Conservation (phyloP, 2,329 filamentous ascomycete species). For the Penicillium oxalicum region DNA sequence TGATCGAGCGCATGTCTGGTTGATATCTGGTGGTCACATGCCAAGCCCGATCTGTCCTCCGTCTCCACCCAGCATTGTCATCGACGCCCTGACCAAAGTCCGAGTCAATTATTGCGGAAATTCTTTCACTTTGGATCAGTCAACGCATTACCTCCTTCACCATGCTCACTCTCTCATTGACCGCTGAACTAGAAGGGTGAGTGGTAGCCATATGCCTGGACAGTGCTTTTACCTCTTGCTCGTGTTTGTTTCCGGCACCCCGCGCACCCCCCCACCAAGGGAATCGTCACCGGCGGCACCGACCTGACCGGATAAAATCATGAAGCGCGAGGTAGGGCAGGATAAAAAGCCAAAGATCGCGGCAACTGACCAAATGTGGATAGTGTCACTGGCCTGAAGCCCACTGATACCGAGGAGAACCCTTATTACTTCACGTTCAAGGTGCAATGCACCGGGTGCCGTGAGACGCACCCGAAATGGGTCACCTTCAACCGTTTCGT, state of each 20-base stretch:
- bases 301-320: background rate
- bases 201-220: background rate
- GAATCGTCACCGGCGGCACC: constrained; percentile 1
- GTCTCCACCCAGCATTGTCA: constrained; percentile 22
- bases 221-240: background rate
- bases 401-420: constrained; percentile 70
- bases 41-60: constrained; percentile 20
- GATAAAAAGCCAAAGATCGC: background rate
- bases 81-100: constrained; percentile 7
- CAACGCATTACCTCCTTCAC: constrained; percentile 5
- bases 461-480: constrained; percentile 81
- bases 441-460: constrained; percentile 96
- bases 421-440: constrained; percentile 98
- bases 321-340: too few relatives aligned
- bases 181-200: constrained; percentile 36
- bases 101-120: constrained; percentile 3
- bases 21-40: constrained; percentile 13
- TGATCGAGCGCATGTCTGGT: too few relatives aligned
- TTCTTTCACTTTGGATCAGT: background rate
- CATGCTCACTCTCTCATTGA: constrained; percentile 38
- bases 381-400: constrained; percentile 85
- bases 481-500: constrained; percentile 86
- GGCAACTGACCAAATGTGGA: constrained; percentile 8
- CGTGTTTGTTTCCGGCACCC: background rate
- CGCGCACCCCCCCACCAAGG: constrained; percentile 2